Base-by-base conservation (phyloP, 176 grass and related monocot genomes). In the Triticum timopheevii region DNA sequence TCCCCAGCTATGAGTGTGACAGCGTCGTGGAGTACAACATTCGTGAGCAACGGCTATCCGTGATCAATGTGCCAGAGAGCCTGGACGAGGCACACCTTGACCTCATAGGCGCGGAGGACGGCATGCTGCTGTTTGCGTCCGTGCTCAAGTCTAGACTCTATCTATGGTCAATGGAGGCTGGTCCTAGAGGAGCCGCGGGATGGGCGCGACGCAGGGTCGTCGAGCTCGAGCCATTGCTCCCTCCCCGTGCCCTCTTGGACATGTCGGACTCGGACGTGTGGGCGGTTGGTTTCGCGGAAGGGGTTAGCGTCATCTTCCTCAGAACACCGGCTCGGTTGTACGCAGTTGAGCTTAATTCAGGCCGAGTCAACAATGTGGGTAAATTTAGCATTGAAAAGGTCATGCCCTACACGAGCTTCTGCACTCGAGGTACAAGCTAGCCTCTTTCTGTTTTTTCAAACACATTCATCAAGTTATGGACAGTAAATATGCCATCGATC, bases 401-500 rank as follows among this genome's bases (percentile, higher is more conserved):
- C 69, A 72, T 72, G 2, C 69, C 36, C 36, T 72, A 72, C 69
- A 38, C 10, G 20, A 72, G 69, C 69, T 72, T 72, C 69, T 72
- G 39, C 36, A 42, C 36, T 23, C 35, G 36, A 72, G 36, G 68
- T 71, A 71, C 35, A 52, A 17, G 6, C 13, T 52, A 52, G 49
- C 49, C 49, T 52, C 49, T 2, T 52, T 1, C 49, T 52, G 49
- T 52, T 52, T 52, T 17, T 5, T 28, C 34, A 17, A 23, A 61
- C 58, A 50, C 47, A 1, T 1, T 1, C 13, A 16, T 0, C 0
- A 49, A 49, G 13, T 16, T 49, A 49, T 49, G 47, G 1, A 52
- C 13, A 24, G 0, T 4, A 62, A 69, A 19, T 5, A 72, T 2
- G 40, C 36, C 5, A 44, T 12, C 8, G 25, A 44, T 6, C 4